Evolutionary conservation across 768 basidiomycete species (phyloP), one percentile per base, ranked within the genome.

Genomic region (Boletus pseudo-olivaceus): DNA sequence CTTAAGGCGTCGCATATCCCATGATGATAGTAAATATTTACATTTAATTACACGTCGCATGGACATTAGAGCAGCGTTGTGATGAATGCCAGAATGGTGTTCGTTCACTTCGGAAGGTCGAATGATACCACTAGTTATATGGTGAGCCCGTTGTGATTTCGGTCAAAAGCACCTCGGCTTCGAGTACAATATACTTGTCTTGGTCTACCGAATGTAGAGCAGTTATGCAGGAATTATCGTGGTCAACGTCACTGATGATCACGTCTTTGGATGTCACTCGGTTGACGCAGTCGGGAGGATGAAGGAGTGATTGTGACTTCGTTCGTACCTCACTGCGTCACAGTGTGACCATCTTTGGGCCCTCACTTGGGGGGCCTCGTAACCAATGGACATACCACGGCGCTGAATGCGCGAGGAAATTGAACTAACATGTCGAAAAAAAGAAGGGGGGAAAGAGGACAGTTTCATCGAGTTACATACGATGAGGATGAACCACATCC

Each of bases 41-140:
- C 51, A 38, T 40, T 41, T 56, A 68, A 45, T 51, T 63, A 57
- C 14, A 15, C 37, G 41, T 40, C 39, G 47, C 55, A 39, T 54
- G 40, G 32, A 32, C 49, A 11, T 20, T 3, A 26, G 32, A 17
- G 35, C n/a, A 19, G 27, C 20, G 10, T 14, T 27, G 26, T 51
- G 27, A 23, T 23, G 23, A 4, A 23, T 23, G 23, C 23, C 23
- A 11, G 34, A n/a, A 32, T 20, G n/a, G 23, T 17, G 50, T 32
- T 32, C 2, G 17, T 26, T 33, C 6, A 19, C 9, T 19, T 32
- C 9, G 30, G 5, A 11, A n/a, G 15, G 26, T 19, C 6, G 15
- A 26, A 12, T 27, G 23, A 3, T 20, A 30, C 26, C 6, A 5
- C 19, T 51, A 5, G 15, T 27, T 51, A 8, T 15, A 20, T 29